These are phyloP conservation scores for Haberlea rhodopensis DNA, from an alignment of 257 asterid species.

Conservation along the genomic window DNA sequence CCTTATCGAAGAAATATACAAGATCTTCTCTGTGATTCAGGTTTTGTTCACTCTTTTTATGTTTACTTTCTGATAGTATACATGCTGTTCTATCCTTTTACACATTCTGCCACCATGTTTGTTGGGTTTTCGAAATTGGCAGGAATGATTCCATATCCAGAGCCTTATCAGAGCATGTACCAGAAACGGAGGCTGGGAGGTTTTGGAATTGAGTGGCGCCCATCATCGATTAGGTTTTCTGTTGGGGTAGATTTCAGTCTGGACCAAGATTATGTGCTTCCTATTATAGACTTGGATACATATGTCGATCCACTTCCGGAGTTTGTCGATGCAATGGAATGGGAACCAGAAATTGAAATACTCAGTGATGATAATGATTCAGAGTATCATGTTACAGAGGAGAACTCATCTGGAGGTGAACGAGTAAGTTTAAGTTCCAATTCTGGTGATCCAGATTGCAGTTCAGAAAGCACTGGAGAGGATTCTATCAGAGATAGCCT, in stretches of 20 bases:
- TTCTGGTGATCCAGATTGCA: constrained; percentile 58
- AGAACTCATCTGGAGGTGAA: constrained; percentile 81
- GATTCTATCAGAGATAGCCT: constrained; percentile 49
- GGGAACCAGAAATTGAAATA: constrained; percentile 91
- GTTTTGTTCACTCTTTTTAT: constrained; percentile 33
- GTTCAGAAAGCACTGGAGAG: constrained; percentile 64
- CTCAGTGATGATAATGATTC: constrained; percentile 92
- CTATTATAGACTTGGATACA: constrained; percentile 76
- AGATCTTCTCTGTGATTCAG: constrained; percentile 98
- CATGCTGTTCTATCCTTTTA: constrained; percentile 12
- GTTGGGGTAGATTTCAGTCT: constrained; percentile 79
- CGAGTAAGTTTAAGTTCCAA: constrained; percentile 54
- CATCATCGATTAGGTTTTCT: constrained; percentile 78
- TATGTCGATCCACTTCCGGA: constrained; percentile 83
- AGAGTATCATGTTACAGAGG: constrained; percentile 85
- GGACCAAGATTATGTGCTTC: constrained; percentile 77
- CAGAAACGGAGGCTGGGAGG: constrained; percentile 87
- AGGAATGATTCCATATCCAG: constrained; percentile 95
- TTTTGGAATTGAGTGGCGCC: constrained; percentile 96
- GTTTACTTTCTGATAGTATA: constrained; percentile 12
- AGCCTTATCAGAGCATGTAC: constrained; percentile 88
- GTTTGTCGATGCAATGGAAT: constrained; percentile 83
- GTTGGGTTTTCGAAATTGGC: constrained; percentile 27
- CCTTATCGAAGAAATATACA: constrained; percentile 95
- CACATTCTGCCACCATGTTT: constrained; percentile 14